Percentiles rank a stretch among this genome's conserved stretches.
phyloP scores from a whole-genome alignment of 169 alveolate genomes.

The Plasmodium gonderi region DNA sequence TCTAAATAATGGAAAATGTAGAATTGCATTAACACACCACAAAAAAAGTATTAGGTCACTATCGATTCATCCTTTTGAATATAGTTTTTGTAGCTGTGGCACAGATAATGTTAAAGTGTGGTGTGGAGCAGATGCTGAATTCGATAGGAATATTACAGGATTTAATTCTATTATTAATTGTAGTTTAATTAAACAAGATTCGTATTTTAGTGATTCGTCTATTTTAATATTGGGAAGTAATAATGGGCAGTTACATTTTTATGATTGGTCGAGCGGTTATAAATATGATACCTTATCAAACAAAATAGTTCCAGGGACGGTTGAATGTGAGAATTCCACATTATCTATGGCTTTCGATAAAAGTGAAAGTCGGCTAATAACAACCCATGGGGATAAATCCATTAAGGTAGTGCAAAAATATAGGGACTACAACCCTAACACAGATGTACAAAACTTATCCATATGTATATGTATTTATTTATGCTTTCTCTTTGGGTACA shows the following conservation, averaged over 20 bases:
- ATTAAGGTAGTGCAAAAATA: slow-evolving; percentile 90
- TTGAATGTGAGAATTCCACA: slow-evolving; percentile 96
- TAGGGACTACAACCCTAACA: background rate
- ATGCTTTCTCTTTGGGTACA: background rate
- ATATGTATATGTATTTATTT: background rate
- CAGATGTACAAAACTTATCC: background rate
- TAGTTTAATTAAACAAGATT: slow-evolving; percentile 89
- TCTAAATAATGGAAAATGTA: slow-evolving; percentile 95
- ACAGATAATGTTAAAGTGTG: slow-evolving; percentile 97
- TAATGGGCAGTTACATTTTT: slow-evolving; percentile 95
- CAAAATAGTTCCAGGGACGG: slow-evolving; percentile 96
- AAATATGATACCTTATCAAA: slow-evolving; percentile 92
- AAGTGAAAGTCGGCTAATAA: slow-evolving; percentile 95
- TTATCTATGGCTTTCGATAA: slow-evolving; percentile 94
- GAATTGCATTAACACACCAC: slow-evolving; percentile 97
- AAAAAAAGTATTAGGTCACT: slow-evolving; percentile 96
- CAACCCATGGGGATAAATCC: slow-evolving; percentile 99
- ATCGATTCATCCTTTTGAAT: slow-evolving; percentile 96
- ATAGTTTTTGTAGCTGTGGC: slow-evolving; percentile 97
- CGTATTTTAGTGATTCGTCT: slow-evolving; percentile 90
- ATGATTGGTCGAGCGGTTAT: slow-evolving; percentile 98
- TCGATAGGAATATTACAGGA: slow-evolving; percentile 88
- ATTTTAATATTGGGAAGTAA: slow-evolving; percentile 96
- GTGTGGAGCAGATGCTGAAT: slow-evolving; percentile 90
- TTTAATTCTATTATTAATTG: slow-evolving; percentile 94